Base-by-base conservation (phyloP, 2,329 filamentous ascomycete genomes). In the Chaetomiaceae sp. region DNA sequence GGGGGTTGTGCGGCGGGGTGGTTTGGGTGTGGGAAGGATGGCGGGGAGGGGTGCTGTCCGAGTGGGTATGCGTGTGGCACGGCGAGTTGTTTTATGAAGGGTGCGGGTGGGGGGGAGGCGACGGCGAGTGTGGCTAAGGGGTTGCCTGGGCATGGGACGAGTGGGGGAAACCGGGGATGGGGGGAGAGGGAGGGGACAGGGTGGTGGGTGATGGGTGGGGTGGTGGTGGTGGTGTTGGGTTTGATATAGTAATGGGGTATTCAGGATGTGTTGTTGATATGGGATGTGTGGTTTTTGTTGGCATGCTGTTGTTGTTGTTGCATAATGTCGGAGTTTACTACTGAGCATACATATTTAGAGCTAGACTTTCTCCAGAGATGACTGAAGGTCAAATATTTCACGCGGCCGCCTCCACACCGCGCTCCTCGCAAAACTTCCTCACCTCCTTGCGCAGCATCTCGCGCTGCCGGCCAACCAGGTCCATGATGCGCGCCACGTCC, bases 1-100 rank as follows among this genome's bases (percentile, higher is more conserved):
- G 29, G 56, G 34, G 74, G 69, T 1, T 97, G 91, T 61, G 88
- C 89, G 0, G 71, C 63, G 38, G 89, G 88, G 4, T 97, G 91
- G 91, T 84, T 79, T 53, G 54, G 96, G 75, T 77, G 81, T 72
- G 57, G 78, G 64, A 46, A 71, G 11, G 68, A 67, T 3, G 75
- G 67, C 0, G 76, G 76, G n/a, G 69, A 75, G 0, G 89, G 88
- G 6, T 97, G 91, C 64, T 97, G 91, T 71, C 89, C 89, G 0
- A 74, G 67, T 34, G 86, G 87, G 2, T 95, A 84, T 63, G 65
- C 65, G 3, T 95, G 88, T 65, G 88, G 86, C 1, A 73, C 74
- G 17, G 77, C 75, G 18, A 88, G 83, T 62, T 94, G 88, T 66
- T 83, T 81, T 18, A 27, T 24, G 11, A 7, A 22, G 20, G 2